A percentile compares a stretch with the other conserved stretches of the same genome.
phyloP scores from a whole-genome alignment of 352 stramenopile species.

The Elongisporangium undulatum region DNA sequence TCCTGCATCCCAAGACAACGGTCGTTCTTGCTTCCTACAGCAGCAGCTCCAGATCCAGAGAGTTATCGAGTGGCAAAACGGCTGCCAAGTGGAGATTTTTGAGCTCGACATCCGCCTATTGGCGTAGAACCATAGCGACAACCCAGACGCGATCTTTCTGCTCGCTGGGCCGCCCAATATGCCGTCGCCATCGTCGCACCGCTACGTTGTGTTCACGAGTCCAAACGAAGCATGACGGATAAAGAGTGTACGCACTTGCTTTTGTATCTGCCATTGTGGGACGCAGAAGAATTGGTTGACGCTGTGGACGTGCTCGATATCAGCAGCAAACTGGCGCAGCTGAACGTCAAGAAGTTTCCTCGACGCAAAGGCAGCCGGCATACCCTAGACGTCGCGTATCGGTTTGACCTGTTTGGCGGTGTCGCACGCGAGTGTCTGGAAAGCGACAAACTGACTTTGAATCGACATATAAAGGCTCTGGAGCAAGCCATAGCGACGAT shows the following conservation, averaged over 20 bases:
- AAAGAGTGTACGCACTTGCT: background rate
- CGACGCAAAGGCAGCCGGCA: no score
- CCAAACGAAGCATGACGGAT: background rate
- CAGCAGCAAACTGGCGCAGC: no score
- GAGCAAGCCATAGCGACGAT: no score
- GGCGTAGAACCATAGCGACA: background rate
- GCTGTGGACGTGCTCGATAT: no score
- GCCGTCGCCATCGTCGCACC: no score
- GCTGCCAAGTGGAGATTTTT: background rate
- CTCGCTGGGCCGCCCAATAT: background rate
- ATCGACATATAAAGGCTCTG: no score
- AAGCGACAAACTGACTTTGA: no score
- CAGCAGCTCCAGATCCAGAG: background rate
- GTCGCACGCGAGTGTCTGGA: no score
- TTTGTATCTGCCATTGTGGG: background rate
- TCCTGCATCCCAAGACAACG: background rate
- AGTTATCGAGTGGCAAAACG: background rate
- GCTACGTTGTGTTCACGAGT: background rate
- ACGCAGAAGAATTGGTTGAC: background rate
- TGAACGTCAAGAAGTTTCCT: no score
- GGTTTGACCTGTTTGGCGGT: no score
- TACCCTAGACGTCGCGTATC: no score
- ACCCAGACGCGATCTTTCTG: background rate
- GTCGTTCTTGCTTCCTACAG: background rate
- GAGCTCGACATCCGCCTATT: background rate